phyloP scores from a whole-genome alignment of 192 early-diverging fungal genomes.

The Backusella tuberculispora region DNA sequence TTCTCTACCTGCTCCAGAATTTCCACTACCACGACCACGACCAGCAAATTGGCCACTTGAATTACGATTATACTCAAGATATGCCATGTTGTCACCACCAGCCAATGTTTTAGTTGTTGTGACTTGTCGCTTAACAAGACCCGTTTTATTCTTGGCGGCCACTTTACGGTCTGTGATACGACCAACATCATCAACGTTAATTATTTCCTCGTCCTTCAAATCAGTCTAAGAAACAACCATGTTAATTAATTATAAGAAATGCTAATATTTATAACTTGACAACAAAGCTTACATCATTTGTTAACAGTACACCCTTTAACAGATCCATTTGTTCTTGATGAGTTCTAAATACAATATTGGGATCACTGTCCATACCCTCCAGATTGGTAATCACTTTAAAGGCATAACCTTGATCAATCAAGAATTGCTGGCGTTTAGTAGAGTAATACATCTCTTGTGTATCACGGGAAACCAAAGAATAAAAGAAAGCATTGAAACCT shows the following conservation, averaged over 20 bases:
- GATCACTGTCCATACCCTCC: slow-evolving; percentile 86
- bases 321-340: slow-evolving; percentile 80
- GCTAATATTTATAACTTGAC: not conserved
- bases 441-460: slow-evolving; percentile 99
- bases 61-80: slow-evolving; percentile 67
- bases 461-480: slow-evolving; percentile 97
- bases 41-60: slow-evolving; percentile 43
- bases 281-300: slow-evolving; percentile 63
- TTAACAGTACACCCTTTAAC: slow-evolving; percentile 81
- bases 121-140: slow-evolving; percentile 50
- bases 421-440: slow-evolving; percentile 97
- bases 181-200: slow-evolving; percentile 50
- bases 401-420: slow-evolving; percentile 99
- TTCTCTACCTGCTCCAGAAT: slow-evolving; percentile 49
- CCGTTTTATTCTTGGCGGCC: slow-evolving; percentile 39
- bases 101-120: slow-evolving; percentile 82
- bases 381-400: slow-evolving; percentile 98
- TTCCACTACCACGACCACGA: slow-evolving; percentile 32
- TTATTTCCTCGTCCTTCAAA: slow-evolving; percentile 61
- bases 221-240: slow-evolving; percentile 59
- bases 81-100: slow-evolving; percentile 94
- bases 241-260: not conserved
- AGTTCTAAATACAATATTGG: slow-evolving; percentile 76
- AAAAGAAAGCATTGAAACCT: slow-evolving; percentile 98
- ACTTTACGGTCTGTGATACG: slow-evolving; percentile 45